phyloP scores from a whole-genome alignment of 208 protist genomes.

The Acanthamoeba sp. region DNA sequence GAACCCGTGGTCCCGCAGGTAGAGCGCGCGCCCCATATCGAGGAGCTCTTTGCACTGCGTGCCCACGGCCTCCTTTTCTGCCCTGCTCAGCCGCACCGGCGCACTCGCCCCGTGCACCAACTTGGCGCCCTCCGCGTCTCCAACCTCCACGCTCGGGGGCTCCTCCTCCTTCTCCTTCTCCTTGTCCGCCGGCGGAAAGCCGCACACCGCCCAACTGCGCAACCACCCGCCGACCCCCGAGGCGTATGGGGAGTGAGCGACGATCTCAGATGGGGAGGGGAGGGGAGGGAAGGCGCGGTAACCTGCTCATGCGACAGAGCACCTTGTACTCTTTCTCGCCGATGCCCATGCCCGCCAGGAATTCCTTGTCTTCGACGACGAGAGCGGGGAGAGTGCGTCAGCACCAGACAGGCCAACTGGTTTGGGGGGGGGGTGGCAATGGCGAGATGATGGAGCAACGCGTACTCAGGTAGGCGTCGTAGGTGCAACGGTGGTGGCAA shows the following conservation, averaged over 20 bases:
- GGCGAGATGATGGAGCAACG: no score
- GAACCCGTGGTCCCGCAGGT: not conserved
- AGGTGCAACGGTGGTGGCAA: conserved; percentile 35
- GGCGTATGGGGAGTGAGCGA: not conserved
- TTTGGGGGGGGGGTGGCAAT: not conserved
- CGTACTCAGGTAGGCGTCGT: not conserved
- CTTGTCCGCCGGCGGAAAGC: not conserved
- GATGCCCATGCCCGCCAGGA: not conserved
- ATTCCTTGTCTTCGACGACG: conserved; percentile 41
- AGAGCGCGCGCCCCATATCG: conserved; percentile 7
- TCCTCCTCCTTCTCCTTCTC: not conserved
- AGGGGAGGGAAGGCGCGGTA: not conserved
- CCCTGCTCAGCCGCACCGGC: not conserved
- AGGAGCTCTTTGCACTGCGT: conserved; percentile 32
- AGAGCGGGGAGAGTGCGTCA: no score
- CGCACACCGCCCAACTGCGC: conserved; percentile 7
- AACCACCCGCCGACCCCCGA: not conserved
- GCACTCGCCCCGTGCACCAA: not conserved
- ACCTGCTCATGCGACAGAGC: not conserved
- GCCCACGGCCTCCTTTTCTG: not conserved
- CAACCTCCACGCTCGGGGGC: no score
- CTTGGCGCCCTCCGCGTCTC: not conserved
- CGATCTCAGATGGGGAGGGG: not conserved
- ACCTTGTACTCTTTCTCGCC: not conserved
- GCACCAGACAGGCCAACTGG: no score